These are phyloP conservation scores for Fusarium newnesense DNA, from an alignment of 2,329 filamentous ascomycete genomes.

Conservation along the genomic window DNA sequence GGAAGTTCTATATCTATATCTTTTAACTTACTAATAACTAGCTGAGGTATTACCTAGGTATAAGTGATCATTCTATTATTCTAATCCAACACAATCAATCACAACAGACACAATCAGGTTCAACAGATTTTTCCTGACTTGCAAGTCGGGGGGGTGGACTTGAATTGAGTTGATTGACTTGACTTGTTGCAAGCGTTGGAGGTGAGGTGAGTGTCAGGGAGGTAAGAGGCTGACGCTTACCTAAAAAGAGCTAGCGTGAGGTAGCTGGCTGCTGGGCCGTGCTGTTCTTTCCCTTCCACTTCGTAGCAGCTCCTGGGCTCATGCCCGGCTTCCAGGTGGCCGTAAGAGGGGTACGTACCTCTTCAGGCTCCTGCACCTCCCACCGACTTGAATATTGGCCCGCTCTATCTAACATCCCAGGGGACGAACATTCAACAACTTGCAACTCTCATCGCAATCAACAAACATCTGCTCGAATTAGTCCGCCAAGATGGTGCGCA, in stretches of 20 bases:
- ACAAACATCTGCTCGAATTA: conserved; percentile 31
- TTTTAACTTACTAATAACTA: too few relatives aligned
- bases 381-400: conserved; percentile 46
- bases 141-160: too few relatives aligned
- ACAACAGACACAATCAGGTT: too few relatives aligned
- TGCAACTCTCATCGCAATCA: conserved; percentile 33
- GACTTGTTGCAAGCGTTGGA: background rate
- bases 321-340: conserved; percentile 32
- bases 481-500: conserved; percentile 54
- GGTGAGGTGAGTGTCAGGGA: conserved; percentile 9
- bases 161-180: too few relatives aligned
- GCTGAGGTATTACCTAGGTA: too few relatives aligned
- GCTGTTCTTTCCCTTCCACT: background rate
- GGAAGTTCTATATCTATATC: too few relatives aligned
- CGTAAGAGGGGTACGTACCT: conserved; percentile 40
- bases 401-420: conserved; percentile 44
- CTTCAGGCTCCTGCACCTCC: conserved; percentile 31
- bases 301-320: conserved; percentile 23
- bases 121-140: too few relatives aligned
- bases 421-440: conserved; percentile 40
- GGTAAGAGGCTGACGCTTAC: conserved; percentile 33
- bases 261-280: conserved; percentile 4
- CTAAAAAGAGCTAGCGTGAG: conserved; percentile 27
- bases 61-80: too few relatives aligned
- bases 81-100: too few relatives aligned